These are phyloP conservation scores for Fusarium pseudograminearum DNA, from an alignment of 2,329 filamentous ascomycete genomes.

Conservation along the genomic window DNA sequence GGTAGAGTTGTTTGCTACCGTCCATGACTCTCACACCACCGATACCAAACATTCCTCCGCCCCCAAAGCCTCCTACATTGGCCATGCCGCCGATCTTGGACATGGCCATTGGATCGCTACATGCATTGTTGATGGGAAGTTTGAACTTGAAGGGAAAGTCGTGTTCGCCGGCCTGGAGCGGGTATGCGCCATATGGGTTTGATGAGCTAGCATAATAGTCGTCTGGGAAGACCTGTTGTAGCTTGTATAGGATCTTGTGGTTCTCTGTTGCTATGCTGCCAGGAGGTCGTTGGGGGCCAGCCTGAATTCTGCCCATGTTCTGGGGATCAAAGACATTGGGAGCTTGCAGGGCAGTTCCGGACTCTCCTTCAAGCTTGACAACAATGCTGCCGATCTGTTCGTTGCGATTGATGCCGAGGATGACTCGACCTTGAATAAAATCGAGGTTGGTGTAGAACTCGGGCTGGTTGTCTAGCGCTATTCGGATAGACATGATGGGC, in stretches of 20 bases:
- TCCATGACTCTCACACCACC: slow-evolving; percentile 71
- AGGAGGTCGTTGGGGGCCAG: slow-evolving; percentile 50
- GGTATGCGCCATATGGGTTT: slow-evolving; percentile 62
- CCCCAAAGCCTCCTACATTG: slow-evolving; percentile 64
- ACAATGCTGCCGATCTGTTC: slow-evolving; percentile 79
- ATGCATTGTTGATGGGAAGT: slow-evolving; percentile 81
- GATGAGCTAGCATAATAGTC: slow-evolving; percentile 58
- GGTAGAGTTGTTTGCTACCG: slow-evolving; percentile 71
- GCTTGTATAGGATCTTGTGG: slow-evolving; percentile 81
- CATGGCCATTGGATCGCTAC: slow-evolving; percentile 66
- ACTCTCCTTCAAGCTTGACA: slow-evolving; percentile 87
- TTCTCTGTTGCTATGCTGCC: slow-evolving; percentile 66
- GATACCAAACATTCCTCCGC: slow-evolving; percentile 61
- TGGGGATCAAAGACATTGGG: slow-evolving; percentile 60
- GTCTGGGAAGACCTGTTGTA: slow-evolving; percentile 78
- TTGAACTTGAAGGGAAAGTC: slow-evolving; percentile 84
- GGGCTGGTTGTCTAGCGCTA: slow-evolving; percentile 74
- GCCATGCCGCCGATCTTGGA: slow-evolving; percentile 65
- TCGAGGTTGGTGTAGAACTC: slow-evolving; percentile 86
- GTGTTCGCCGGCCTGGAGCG: slow-evolving; percentile 76
- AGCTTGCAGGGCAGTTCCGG: slow-evolving; percentile 72
- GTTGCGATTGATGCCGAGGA: slow-evolving; percentile 70
- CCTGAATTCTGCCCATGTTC: slow-evolving; percentile 51
- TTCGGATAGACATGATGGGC: slow-evolving; percentile 72
- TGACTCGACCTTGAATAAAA: slow-evolving; percentile 71